Evolutionary conservation across 805 yeast genomes (phyloP).

Genomic region (Nakazawaea sp.): DNA sequence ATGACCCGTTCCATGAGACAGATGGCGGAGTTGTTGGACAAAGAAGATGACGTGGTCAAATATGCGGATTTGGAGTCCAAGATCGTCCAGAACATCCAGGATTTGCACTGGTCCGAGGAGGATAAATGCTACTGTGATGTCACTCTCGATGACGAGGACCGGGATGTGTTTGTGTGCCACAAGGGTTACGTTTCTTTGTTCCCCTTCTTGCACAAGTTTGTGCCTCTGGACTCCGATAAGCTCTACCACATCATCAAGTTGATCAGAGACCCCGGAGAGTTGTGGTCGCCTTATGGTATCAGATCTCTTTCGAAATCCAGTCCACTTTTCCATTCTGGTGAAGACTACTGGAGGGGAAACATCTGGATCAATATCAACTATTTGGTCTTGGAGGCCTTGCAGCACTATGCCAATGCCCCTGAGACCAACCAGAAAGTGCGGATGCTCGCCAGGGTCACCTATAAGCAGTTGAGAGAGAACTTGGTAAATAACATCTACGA

Average conservation of each 20-base stretch:
- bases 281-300: conserved; percentile 77
- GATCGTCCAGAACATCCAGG: conserved; percentile 59
- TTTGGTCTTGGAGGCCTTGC: conserved; percentile 63
- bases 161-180: conserved; percentile 65
- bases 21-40: conserved; percentile 58
- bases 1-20: conserved; percentile 79
- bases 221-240: conserved; percentile 41
- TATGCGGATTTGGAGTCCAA: conserved; percentile 49
- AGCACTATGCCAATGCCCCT: conserved; percentile 38
- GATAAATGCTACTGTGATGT: conserved; percentile 75
- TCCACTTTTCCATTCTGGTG: conserved; percentile 62
- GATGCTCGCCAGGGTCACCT: conserved; percentile 39
- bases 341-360: conserved; percentile 94
- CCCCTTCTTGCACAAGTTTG: conserved; percentile 73
- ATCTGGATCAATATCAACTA: conserved; percentile 92
- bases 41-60: conserved; percentile 47
- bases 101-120: conserved; percentile 72
- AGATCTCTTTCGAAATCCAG: conserved; percentile 72
- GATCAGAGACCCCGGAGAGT: conserved; percentile 60
- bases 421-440: conserved; percentile 24
- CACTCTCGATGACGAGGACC: conserved; percentile 66
- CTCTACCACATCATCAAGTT: conserved; percentile 46
- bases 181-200: conserved; percentile 82
- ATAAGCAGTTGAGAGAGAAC: conserved; percentile 54
- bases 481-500: conserved; percentile 59